Evolutionary conservation across 805 yeast species (phyloP).

Genomic region (Metschnikowia koreensis): DNA sequence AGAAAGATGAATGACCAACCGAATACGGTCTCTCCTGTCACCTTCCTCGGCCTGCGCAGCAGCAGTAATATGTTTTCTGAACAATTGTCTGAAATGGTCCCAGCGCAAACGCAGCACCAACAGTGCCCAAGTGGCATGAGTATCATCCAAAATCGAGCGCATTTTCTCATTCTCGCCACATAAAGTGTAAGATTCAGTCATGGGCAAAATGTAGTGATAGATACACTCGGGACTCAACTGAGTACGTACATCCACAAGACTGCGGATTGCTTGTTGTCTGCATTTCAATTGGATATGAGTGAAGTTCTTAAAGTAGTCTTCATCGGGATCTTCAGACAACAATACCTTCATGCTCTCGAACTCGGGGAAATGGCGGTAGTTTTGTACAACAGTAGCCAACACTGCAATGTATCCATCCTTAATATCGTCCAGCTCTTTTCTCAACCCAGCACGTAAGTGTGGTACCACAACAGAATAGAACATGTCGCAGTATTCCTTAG

Average conservation of each 20-base stretch:
- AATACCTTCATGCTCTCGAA: conserved; percentile 66
- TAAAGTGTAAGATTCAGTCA: conserved; percentile 75
- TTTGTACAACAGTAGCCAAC: conserved; percentile 58
- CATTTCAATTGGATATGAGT: conserved; percentile 82
- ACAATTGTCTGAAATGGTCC: conserved; percentile 76
- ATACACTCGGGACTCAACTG: conserved; percentile 55
- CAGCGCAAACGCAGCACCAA: conserved; percentile 62
- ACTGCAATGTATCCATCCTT: conserved; percentile 71
- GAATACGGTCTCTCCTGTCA: conserved; percentile 54
- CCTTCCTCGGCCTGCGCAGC: conserved; percentile 38
- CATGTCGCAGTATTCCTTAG: conserved; percentile 32
- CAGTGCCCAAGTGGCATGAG: conserved; percentile 59
- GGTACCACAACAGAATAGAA: conserved; percentile 63
- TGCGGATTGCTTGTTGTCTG: conserved; percentile 78
- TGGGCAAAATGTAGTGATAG: conserved; percentile 79
- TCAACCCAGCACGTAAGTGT: conserved; percentile 61
- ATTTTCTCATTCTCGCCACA: conserved; percentile 51
- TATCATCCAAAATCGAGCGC: conserved; percentile 62
- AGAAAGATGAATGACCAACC: conserved; percentile 57
- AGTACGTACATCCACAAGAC: conserved; percentile 50
- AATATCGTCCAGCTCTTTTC: conserved; percentile 55
- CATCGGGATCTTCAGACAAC: conserved; percentile 69
- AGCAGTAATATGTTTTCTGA: conserved; percentile 60
- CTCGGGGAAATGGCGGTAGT: conserved; percentile 45
- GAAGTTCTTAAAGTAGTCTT: conserved; percentile 74